Percentiles rank a stretch among this genome's conserved stretches.
These are phyloP conservation scores for Rhazya stricta DNA, from an alignment of 257 asterid genomes.

Conservation along the genomic window DNA sequence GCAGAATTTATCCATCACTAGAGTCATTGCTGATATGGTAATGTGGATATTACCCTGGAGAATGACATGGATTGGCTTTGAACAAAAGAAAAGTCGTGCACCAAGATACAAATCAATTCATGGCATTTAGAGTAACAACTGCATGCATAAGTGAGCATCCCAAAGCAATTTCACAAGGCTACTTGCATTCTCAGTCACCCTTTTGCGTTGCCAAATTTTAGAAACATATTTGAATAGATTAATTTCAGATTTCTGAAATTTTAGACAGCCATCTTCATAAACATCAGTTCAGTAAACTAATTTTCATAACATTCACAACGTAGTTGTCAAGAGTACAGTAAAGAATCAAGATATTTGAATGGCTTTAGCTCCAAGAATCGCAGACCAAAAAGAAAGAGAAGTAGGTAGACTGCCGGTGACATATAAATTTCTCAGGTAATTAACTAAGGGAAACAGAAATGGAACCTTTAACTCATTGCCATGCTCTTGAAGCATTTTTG, in stretches of 20 bases:
- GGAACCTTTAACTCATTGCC: constrained; percentile 40
- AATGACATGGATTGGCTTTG: not conserved
- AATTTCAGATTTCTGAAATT: not conserved
- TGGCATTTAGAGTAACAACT: not conserved
- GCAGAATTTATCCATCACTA: not conserved
- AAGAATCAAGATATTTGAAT: not conserved
- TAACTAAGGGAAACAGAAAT: constrained; percentile 7
- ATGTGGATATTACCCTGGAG: not conserved
- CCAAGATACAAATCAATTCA: not conserved
- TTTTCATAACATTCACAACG: not conserved
- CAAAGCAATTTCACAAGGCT: not conserved
- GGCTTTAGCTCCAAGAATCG: not conserved
- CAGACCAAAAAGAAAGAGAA: not conserved
- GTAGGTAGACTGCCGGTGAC: not conserved
- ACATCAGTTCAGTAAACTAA: not conserved
- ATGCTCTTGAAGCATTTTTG: constrained; percentile 55
- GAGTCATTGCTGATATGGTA: not conserved
- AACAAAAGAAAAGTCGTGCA: not conserved
- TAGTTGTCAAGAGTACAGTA: not conserved
- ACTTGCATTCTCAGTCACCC: not conserved
- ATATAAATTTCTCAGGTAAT: not conserved
- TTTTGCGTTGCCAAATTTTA: not conserved
- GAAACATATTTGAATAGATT: not conserved
- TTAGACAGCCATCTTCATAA: not conserved
- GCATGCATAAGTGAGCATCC: not conserved